Evolutionary conservation across 306 rosid species (phyloP).

Genomic region (Vigna reflexopilosa): DNA sequence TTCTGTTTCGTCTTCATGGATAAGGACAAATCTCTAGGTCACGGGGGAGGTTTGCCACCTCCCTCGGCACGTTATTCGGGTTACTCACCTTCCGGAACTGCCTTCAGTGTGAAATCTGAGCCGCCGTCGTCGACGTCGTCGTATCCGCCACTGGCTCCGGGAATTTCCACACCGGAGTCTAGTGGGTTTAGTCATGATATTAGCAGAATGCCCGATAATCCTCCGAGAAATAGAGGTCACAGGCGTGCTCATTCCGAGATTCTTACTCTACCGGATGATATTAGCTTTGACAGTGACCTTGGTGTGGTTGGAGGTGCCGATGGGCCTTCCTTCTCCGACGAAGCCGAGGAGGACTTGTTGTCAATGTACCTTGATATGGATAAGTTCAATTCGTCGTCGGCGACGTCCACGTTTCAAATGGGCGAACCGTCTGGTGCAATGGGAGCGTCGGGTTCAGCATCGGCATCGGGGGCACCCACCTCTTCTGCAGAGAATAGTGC

Average conservation of each 20-base stretch:
- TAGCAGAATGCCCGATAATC: slow-evolving; percentile 92
- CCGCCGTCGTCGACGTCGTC: slow-evolving; percentile 45
- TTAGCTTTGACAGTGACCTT: slow-evolving; percentile 92
- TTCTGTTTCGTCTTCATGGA: slow-evolving; percentile 57
- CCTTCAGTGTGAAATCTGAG: slow-evolving; percentile 77
- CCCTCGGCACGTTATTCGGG: slow-evolving; percentile 72
- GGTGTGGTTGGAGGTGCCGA: slow-evolving; percentile 94
- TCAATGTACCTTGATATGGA: slow-evolving; percentile 98
- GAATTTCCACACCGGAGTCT: slow-evolving; percentile 57
- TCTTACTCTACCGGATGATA: slow-evolving; percentile 89
- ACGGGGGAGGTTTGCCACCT: slow-evolving; percentile 76
- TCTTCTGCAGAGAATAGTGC: slow-evolving; percentile 55
- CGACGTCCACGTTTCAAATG: slow-evolving; percentile 69
- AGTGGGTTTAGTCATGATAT: slow-evolving; percentile 89
- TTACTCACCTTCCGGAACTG: slow-evolving; percentile 57
- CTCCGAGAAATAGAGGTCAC: slow-evolving; percentile 83
- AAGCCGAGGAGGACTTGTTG: slow-evolving; percentile 88
- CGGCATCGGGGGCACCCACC: slow-evolving; percentile 49
- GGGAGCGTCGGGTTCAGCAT: slow-evolving; percentile 25
- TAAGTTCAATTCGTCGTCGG: slow-evolving; percentile 85
- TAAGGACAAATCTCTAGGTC: slow-evolving; percentile 70
- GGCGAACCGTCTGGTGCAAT: slow-evolving; percentile 68
- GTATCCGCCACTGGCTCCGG: slow-evolving; percentile 68
- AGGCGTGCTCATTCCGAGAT: slow-evolving; percentile 97
- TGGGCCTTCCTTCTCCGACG: slow-evolving; percentile 90